Conservation (phyloP, 768 basidiomycete genomes). For the Phanerodontia chrysosporium region DNA sequence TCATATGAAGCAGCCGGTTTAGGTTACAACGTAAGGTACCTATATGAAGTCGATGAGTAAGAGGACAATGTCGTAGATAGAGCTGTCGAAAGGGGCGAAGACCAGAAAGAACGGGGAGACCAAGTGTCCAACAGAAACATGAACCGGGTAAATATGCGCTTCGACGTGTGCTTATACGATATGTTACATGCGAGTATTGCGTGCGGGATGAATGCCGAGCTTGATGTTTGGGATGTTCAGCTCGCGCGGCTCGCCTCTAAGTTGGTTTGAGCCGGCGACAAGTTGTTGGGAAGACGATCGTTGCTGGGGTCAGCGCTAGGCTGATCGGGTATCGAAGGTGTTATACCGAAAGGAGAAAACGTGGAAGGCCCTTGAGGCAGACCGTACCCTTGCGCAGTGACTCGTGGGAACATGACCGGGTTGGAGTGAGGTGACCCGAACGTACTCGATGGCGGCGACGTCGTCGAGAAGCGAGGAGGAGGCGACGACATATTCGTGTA, state of each 20-base stretch:
- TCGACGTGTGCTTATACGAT: conserved; percentile 18
- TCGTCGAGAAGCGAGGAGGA: conserved; percentile 28
- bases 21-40: conserved; percentile 14
- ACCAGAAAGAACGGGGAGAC: conserved; percentile 7
- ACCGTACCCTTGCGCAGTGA: conserved; percentile 22
- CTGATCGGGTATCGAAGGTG: conserved; percentile 30
- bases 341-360: conserved; percentile 35
- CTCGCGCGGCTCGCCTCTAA: conserved; percentile 46
- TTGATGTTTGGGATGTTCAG: conserved; percentile 27
- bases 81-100: conserved; percentile 8
- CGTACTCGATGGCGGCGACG: conserved; percentile 29
- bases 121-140: conserved; percentile 17
- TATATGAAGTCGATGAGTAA: conserved; percentile 11
- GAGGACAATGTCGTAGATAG: conserved; percentile 10
- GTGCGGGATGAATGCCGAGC: not conserved
- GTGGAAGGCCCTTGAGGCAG: conserved; percentile 20
- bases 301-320: conserved; percentile 25
- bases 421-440: conserved; percentile 17
- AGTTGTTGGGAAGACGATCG: conserved; percentile 20
- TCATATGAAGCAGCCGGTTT: conserved; percentile 13
- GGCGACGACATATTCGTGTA: conserved; percentile 31
- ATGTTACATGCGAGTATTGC: conserved; percentile 22
- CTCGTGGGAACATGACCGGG: conserved; percentile 20
- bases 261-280: conserved; percentile 25
- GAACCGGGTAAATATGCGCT: conserved; percentile 23